Conservation (phyloP, 352 stramenopile species). For the Globisporangium recalcitrans region DNA sequence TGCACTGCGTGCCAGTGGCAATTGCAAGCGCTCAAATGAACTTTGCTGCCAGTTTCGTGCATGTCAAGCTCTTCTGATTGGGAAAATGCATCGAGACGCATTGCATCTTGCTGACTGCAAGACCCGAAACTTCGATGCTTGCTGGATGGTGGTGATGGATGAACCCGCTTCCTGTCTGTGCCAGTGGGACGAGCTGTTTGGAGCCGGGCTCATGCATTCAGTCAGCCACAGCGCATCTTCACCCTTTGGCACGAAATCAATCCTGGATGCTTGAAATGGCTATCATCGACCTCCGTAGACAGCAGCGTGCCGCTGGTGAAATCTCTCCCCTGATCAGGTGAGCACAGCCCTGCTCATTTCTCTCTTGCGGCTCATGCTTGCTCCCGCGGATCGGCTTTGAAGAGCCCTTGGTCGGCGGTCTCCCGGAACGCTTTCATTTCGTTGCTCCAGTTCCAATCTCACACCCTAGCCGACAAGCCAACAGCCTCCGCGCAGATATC, state of each 20-base stretch:
- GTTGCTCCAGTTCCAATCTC: constrained; percentile 5
- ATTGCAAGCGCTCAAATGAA: neutral
- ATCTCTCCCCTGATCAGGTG: neutral
- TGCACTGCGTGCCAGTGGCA: neutral
- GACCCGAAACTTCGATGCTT: neutral
- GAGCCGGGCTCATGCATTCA: constrained; percentile 2
- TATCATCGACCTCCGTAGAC: too few species aligned
- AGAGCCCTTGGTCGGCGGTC: neutral
- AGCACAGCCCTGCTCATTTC: neutral
- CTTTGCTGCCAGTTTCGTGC: neutral
- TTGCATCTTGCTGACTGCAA: neutral
- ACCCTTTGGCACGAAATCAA: neutral
- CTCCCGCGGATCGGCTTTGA: neutral
- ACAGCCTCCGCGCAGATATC: constrained; percentile 1
- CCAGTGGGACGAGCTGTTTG: constrained; percentile 4
- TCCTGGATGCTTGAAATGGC: neutral
- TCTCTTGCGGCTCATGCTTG: neutral
- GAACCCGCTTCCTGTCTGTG: neutral
- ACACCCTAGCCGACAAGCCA: constrained; percentile 3
- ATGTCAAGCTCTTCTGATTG: neutral
- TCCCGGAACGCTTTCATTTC: neutral
- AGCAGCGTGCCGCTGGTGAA: neutral
- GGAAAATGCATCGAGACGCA: neutral
- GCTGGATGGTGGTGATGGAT: constrained; percentile 4
- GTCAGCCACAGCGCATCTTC: neutral